phyloP scores from a whole-genome alignment of 805 yeast species.

The Yarrowia sp. region DNA sequence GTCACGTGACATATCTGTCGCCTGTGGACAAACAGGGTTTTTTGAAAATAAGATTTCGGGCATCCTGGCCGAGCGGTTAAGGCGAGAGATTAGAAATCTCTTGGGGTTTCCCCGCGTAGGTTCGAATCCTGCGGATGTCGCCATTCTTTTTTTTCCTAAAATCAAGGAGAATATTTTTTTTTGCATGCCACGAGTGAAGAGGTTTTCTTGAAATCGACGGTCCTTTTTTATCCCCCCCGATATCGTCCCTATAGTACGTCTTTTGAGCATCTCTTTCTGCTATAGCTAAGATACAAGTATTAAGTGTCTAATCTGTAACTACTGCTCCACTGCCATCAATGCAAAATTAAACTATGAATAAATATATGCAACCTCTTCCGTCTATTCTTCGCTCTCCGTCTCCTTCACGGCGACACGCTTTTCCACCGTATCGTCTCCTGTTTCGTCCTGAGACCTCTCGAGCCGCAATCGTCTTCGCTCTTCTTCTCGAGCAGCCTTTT shows the following conservation, averaged over 20 bases:
- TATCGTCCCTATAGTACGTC: no score
- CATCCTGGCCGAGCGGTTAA: conserved; percentile 39
- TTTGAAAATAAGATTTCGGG: not conserved
- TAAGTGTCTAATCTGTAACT: not conserved
- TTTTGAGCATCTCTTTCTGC: no score
- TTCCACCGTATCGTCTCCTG: not conserved
- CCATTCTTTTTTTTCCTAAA: conserved; percentile 2
- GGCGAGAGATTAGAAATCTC: conserved; percentile 38
- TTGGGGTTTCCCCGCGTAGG: conserved; percentile 39
- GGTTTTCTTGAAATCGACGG: no score
- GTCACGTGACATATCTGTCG: not conserved
- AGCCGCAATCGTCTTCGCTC: not conserved
- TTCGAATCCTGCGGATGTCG: conserved; percentile 39
- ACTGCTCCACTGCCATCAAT: no score
- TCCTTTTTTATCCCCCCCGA: no score
- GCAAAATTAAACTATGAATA: not conserved
- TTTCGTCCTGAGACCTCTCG: not conserved
- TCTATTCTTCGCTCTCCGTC: not conserved
- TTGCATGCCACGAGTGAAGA: no score
- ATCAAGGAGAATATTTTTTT: no score
- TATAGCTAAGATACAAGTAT: no score
- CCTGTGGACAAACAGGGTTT: not conserved
- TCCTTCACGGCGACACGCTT: not conserved
- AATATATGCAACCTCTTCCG: not conserved
- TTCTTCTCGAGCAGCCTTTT: conserved; percentile 10